Conservation (phyloP, 345 rosid species). For the Abelmoschus esculentus region DNA sequence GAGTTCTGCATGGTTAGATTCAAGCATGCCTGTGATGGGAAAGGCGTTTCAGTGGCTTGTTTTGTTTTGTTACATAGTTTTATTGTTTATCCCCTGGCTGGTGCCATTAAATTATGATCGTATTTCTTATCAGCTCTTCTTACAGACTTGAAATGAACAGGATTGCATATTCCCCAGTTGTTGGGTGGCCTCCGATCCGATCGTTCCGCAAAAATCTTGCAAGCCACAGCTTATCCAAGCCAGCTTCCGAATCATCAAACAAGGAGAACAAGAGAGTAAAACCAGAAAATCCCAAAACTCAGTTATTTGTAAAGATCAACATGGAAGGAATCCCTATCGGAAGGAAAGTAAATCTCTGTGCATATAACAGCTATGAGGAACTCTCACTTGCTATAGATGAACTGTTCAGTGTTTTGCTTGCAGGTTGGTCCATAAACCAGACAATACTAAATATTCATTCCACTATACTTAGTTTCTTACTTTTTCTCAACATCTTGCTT, state of each 20-base stretch:
- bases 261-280: conserved; percentile 28
- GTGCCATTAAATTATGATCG: not conserved
- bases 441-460: not conserved
- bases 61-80: no score
- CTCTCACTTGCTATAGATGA: conserved; percentile 77
- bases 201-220: conserved; percentile 82
- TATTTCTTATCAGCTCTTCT: conserved; percentile 3
- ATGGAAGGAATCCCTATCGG: conserved; percentile 99
- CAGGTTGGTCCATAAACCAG: conserved; percentile 36
- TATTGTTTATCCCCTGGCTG: not conserved
- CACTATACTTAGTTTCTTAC: not conserved
- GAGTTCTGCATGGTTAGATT: no score
- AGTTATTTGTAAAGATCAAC: conserved; percentile 75
- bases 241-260: conserved; percentile 35
- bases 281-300: conserved; percentile 26
- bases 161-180: conserved; percentile 81
- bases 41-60: no score
- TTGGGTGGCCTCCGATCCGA: conserved; percentile 99
- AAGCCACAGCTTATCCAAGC: conserved; percentile 51
- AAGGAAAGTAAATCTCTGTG: conserved; percentile 86
- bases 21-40: no score
- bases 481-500: not conserved
- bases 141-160: conserved; percentile 19
- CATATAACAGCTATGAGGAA: conserved; percentile 69
- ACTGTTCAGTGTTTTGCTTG: conserved; percentile 88